Evolutionary conservation across 2,329 filamentous ascomycete genomes (phyloP), one percentile per base, ranked within the genome.

Genomic region (Colletotrichum tamarilloi): DNA sequence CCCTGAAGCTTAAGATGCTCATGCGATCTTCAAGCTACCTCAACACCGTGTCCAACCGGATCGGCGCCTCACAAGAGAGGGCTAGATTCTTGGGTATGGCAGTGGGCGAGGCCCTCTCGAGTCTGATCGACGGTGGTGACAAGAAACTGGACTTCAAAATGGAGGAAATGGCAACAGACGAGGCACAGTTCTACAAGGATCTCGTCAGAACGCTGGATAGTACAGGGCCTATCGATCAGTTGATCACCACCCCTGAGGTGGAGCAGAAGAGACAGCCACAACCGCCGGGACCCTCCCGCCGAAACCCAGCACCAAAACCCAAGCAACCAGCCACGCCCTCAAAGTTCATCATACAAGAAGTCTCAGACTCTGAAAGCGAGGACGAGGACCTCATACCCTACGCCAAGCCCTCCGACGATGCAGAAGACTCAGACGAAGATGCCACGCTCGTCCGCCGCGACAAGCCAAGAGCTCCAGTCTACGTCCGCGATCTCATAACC

Each of bases 401-500:
- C 77, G 89, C 90, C 16, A 98, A 98, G 80, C 94, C 94, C 0
- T 94, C 95, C 78, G 95, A 94, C 1, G 97, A 99, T 76, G 89
- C 91, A 0, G 94, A 97, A 79, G 97, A 99, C 79, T 96, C 95
- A 0, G 95, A 98, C 70, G 95, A 98, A 49, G 97, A 99, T 77
- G 92, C 97, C 5, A 97, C 95, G 0, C 85, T 98, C 22, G 89
- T 98, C 60, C 92, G 93, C 70, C 90, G 95, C 16, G 92, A 97
- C 81, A 98, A 97, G 77, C 90, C 93, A 26, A 93, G 90, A 71
- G 90, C 95, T 0, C 97, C 97, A 1, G 95, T 99, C 1, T 98
- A 98, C 78, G 93, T 98, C 73, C 91, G 95, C 58, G 95, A 97
- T 77, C 87, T 98, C 12, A 92, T 98, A 67, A 81, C 87, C 8